These are phyloP conservation scores for Centrapalus pauciflorus DNA, from an alignment of 129 eudicot genomes.

Conservation along the genomic window DNA sequence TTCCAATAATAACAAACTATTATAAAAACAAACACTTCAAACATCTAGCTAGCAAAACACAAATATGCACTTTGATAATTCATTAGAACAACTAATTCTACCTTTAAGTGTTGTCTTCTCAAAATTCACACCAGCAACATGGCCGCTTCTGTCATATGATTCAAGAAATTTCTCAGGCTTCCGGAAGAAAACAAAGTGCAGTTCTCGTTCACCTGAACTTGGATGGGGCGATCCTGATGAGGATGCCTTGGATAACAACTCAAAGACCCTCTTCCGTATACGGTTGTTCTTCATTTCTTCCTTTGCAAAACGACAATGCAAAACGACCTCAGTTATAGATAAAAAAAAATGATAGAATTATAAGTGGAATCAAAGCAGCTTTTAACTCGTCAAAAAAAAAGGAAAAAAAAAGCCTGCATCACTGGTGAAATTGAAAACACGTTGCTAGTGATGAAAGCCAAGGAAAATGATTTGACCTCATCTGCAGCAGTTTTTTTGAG, in stretches of 20 bases:
- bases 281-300: slow-evolving; percentile 88
- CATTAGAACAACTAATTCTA: slow-evolving; percentile 13
- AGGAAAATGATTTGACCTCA: slow-evolving; percentile 48
- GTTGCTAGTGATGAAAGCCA: background rate
- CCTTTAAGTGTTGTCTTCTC: slow-evolving; percentile 89
- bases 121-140: slow-evolving; percentile 59
- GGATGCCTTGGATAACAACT: slow-evolving; percentile 84
- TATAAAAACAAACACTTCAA: background rate
- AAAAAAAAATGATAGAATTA: background rate
- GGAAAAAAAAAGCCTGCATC: background rate
- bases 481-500: slow-evolving; percentile 53
- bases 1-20: background rate
- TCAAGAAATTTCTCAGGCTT: slow-evolving; percentile 71
- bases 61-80: background rate
- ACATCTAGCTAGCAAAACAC: background rate
- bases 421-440: background rate
- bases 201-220: slow-evolving; percentile 63
- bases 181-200: slow-evolving; percentile 82
- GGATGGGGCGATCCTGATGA: slow-evolving; percentile 31
- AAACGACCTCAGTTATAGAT: background rate
- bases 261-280: slow-evolving; percentile 69
- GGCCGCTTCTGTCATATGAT: slow-evolving; percentile 49
- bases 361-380: background rate
- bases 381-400: background rate
- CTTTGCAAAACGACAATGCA: slow-evolving; percentile 40